phyloP scores from a whole-genome alignment of 768 basidiomycete species.

The Boletales sp. region DNA sequence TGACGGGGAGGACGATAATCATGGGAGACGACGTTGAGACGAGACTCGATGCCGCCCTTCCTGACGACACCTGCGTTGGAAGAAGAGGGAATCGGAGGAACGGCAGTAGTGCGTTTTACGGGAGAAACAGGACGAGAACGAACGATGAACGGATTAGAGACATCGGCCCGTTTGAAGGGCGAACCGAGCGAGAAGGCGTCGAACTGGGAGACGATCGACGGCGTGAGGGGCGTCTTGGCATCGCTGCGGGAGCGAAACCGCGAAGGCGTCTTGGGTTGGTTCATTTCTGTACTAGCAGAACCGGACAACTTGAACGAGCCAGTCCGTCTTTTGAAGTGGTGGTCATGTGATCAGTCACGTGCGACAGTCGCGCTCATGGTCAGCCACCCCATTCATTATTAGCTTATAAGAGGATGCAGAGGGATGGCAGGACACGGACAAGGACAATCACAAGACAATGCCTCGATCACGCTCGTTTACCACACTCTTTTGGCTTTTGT shows the following conservation, averaged over 20 bases:
- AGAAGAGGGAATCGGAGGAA: conserved; percentile 7
- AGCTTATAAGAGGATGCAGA: no score
- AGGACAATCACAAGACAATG: conserved; percentile 2
- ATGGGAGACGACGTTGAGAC: conserved; percentile 70
- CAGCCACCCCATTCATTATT: conserved; percentile 19
- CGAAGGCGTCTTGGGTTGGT: conserved; percentile 43
- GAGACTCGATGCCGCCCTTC: conserved; percentile 73
- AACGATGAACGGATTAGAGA: conserved; percentile 62
- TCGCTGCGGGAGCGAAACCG: conserved; percentile 48
- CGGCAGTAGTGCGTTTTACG: conserved; percentile 53
- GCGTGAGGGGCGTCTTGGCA: conserved; percentile 47
- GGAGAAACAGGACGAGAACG: conserved; percentile 59
- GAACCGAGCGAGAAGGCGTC: conserved; percentile 35
- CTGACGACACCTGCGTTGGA: conserved; percentile 72
- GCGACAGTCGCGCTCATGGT: conserved; percentile 7
- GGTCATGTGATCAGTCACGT: conserved; percentile 20
- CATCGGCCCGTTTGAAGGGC: conserved; percentile 41
- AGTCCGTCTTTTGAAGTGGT: conserved; percentile 1
- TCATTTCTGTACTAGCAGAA: no score
- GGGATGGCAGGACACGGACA: background rate
- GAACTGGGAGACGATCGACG: conserved; percentile 39
- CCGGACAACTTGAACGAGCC: no score
- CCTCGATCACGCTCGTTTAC: conserved; percentile 16
- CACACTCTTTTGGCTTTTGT: conserved; percentile 12
- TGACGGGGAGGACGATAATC: conserved; percentile 68